phyloP scores from a whole-genome alignment of 2,329 filamentous ascomycete genomes.

The Dactylellina cionopaga region DNA sequence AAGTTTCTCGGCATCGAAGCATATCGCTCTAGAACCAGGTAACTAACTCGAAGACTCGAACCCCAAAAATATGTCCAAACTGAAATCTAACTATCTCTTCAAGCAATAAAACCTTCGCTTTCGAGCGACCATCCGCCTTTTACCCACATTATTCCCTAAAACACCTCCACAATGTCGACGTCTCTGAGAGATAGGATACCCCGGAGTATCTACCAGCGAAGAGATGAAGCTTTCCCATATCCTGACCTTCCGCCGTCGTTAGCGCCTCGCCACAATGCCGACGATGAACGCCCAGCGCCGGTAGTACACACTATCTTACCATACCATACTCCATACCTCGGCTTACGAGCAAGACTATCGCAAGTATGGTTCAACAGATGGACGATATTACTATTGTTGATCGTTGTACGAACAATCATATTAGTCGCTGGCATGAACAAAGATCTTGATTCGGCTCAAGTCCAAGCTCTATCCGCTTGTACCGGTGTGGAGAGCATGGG shows the following conservation, averaged over 20 bases:
- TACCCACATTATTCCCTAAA: conserved; percentile 8
- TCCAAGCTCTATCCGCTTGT: conserved; percentile 86
- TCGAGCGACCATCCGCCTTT: conserved; percentile 9
- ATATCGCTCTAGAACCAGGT: conserved; percentile 34
- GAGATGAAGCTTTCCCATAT: conserved; percentile 42
- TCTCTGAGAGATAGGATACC: conserved; percentile 43
- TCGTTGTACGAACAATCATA: conserved; percentile 82
- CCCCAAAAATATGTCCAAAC: neutral
- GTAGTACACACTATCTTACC: conserved; percentile 59
- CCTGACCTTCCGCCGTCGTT: conserved; percentile 43
- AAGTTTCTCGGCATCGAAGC: conserved; percentile 20
- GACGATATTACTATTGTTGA: conserved; percentile 87
- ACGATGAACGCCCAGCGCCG: conserved; percentile 11
- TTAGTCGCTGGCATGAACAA: conserved; percentile 77
- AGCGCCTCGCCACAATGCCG: conserved; percentile 15
- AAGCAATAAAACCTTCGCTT: conserved; percentile 16
- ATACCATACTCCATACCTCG: conserved; percentile 88
- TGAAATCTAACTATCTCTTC: conserved; percentile 21
- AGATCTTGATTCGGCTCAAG: conserved; percentile 78
- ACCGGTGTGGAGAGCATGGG: conserved; percentile 91
- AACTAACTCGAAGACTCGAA: conserved; percentile 50
- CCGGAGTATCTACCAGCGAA: conserved; percentile 40
- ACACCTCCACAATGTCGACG: conserved; percentile 31
- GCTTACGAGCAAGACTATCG: conserved; percentile 85
- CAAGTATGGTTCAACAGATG: conserved; percentile 98